Evolutionary conservation across 2,329 filamentous ascomycete genomes (phyloP).

Genomic region (Fusarium sp.): DNA sequence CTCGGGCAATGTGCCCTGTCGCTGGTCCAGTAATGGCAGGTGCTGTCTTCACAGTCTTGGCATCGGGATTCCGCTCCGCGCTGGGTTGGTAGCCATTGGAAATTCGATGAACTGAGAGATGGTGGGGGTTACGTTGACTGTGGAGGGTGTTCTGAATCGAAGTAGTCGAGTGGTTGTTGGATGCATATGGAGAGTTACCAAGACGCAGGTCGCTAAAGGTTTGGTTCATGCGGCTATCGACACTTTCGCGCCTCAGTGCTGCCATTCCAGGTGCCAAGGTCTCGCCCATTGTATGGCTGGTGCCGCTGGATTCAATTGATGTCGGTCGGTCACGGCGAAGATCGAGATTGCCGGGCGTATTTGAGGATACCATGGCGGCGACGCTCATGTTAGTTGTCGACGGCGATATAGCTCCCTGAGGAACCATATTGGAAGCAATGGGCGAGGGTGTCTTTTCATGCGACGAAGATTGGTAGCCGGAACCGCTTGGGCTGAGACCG

Average conservation of each 20-base stretch:
- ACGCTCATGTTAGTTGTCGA: constrained; percentile 72
- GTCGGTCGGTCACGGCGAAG: constrained; percentile 60
- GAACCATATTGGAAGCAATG: constrained; percentile 63
- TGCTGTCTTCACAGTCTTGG: constrained; percentile 72
- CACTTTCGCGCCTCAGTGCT: constrained; percentile 76
- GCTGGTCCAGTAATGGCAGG: constrained; percentile 81
- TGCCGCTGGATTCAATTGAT: constrained; percentile 51
- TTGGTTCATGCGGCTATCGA: constrained; percentile 82
- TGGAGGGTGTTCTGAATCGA: constrained; percentile 79
- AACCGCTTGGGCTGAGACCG: constrained; percentile 57
- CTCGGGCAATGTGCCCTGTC: constrained; percentile 73
- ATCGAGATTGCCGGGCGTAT: constrained; percentile 58
- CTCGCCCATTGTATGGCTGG: constrained; percentile 51
- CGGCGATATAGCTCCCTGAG: constrained; percentile 67
- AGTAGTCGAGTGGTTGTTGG: constrained; percentile 80
- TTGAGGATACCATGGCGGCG: constrained; percentile 73
- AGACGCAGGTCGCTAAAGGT: constrained; percentile 77
- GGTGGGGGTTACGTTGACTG: constrained; percentile 72
- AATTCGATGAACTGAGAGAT: constrained; percentile 68
- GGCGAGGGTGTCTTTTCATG: constrained; percentile 74
- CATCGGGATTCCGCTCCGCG: constrained; percentile 68
- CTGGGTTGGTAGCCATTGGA: constrained; percentile 74
- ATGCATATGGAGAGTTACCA: constrained; percentile 76
- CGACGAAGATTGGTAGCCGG: constrained; percentile 61
- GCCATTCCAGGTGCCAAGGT: constrained; percentile 56